Evolutionary conservation across 305 asterid species (phyloP).

Genomic region (Solanum hybrid): DNA sequence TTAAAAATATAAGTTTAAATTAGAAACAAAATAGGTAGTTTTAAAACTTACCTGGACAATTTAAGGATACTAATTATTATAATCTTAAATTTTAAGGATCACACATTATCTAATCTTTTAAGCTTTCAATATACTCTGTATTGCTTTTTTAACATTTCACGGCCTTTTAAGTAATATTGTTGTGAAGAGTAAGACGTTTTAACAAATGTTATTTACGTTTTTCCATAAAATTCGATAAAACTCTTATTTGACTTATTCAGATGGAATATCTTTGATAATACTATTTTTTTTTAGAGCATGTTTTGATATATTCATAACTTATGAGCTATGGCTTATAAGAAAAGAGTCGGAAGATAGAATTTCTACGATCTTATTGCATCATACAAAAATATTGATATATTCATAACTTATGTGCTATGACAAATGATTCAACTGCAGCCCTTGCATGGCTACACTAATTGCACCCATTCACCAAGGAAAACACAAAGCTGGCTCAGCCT

Average conservation of each 20-base stretch:
- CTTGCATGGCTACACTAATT: slow-evolving; percentile 5
- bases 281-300: too few relatives aligned
- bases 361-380: too few relatives aligned
- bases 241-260: too few relatives aligned
- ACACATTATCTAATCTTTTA: neutral
- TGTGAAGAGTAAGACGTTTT: neutral
- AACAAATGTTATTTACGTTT: neutral
- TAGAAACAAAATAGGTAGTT: neutral
- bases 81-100: neutral
- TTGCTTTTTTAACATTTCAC: neutral
- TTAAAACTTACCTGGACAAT: neutral
- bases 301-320: too few relatives aligned
- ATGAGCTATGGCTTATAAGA: too few relatives aligned
- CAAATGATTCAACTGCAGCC: slow-evolving; percentile 7
- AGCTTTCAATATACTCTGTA: neutral
- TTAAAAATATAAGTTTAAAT: neutral
- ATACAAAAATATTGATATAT: too few relatives aligned
- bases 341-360: too few relatives aligned
- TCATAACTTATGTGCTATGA: too few relatives aligned
- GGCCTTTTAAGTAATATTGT: neutral
- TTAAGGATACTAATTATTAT: neutral
- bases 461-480: neutral
- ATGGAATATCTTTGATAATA: neutral
- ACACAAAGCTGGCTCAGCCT: neutral
- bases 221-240: too few relatives aligned